Percentiles rank a stretch among this genome's conserved stretches.
These are phyloP conservation scores for Plasmodium vivax DNA, from an alignment of 169 alveolate species.

Conservation along the genomic window DNA sequence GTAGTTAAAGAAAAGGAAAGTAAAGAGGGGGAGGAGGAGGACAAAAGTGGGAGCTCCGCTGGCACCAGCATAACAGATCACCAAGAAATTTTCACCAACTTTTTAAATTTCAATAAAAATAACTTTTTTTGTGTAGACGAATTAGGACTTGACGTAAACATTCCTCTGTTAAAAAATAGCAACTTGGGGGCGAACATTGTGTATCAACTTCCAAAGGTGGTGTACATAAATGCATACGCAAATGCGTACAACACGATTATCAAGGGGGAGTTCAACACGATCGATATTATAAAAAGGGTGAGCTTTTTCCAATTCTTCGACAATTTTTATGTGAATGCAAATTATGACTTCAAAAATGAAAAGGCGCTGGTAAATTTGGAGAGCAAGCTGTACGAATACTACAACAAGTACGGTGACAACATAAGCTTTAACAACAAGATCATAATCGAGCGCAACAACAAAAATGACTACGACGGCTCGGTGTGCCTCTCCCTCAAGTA, in stretches of 20 bases:
- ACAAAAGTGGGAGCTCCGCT: neutral
- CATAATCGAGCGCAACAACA: conserved; percentile 32
- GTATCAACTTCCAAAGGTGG: conserved; percentile 52
- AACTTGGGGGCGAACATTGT: conserved; percentile 60
- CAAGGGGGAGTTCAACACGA: conserved; percentile 68
- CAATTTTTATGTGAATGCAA: conserved; percentile 63
- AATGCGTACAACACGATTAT: conserved; percentile 60
- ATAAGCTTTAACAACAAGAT: conserved; percentile 60
- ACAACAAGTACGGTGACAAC: conserved; percentile 51
- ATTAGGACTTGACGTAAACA: conserved; percentile 61
- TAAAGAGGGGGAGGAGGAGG: conserved; percentile 30
- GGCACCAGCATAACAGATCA: neutral
- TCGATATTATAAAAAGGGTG: conserved; percentile 45
- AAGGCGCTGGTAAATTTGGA: conserved; percentile 66
- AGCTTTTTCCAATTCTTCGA: conserved; percentile 74
- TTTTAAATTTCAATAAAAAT: conserved; percentile 59
- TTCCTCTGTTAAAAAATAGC: conserved; percentile 63
- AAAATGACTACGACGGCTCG: conserved; percentile 65
- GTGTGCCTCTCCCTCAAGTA: conserved; percentile 61
- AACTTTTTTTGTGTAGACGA: conserved; percentile 74
- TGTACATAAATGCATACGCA: conserved; percentile 69
- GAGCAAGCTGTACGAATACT: conserved; percentile 67
- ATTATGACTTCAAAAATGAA: conserved; percentile 66
- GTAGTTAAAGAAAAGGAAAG: conserved; percentile 26
- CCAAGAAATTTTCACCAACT: conserved; percentile 48